Percentiles rank a stretch among this genome's conserved stretches.
Conservation (phyloP, 352 stramenopile species). For the Saprolegnia diclina region DNA sequence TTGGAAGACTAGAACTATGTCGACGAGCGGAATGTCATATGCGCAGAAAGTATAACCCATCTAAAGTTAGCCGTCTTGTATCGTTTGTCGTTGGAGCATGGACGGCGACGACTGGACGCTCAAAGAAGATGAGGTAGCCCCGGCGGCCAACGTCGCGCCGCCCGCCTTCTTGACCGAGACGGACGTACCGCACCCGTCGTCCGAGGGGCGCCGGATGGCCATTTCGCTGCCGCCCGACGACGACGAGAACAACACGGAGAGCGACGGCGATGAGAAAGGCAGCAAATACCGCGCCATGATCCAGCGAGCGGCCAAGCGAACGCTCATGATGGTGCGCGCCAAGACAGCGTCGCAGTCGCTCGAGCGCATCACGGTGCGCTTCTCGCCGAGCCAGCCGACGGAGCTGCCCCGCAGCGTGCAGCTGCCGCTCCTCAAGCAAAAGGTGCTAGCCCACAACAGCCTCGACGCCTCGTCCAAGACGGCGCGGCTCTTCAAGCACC, state of each 20-base stretch:
- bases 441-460: constrained; percentile 42
- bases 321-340: constrained; percentile 59
- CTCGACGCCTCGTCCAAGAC: constrained; percentile 37
- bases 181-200: neutral
- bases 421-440: constrained; percentile 40
- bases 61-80: no score
- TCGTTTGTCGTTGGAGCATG: no score
- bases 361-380: constrained; percentile 59
- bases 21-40: no score
- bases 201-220: neutral
- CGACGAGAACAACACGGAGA: neutral
- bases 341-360: constrained; percentile 65
- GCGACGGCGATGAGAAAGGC: neutral
- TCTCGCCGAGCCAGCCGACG: constrained; percentile 39
- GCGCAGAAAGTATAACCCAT: no score
- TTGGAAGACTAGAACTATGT: constrained; percentile 60
- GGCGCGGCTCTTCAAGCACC: constrained; percentile 35
- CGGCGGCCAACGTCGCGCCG: neutral
- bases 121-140: neutral
- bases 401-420: constrained; percentile 52
- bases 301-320: constrained; percentile 63
- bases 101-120: no score
- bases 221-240: neutral
- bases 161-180: neutral
- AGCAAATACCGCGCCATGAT: constrained; percentile 51